phyloP scores from a whole-genome alignment of 768 basidiomycete species.

The Holtermanniella nyarrowii region DNA sequence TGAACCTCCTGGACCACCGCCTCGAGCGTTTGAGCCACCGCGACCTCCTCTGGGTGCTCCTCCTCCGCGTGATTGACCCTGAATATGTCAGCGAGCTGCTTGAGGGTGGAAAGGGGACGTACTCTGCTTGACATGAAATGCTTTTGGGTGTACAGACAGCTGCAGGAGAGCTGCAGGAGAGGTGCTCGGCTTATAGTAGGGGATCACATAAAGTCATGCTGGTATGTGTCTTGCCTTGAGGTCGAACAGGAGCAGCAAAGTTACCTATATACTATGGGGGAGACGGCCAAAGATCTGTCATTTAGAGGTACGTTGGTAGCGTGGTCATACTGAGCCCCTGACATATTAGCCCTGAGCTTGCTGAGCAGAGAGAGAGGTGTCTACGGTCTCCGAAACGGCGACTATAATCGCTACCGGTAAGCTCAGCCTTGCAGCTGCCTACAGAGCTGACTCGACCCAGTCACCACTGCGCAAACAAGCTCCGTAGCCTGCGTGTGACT shows the following conservation, averaged over 20 bases:
- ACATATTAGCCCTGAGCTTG: constrained; percentile 60
- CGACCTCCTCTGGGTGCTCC: constrained; percentile 39
- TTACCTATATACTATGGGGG: not conserved
- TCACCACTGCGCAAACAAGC: constrained; percentile 83
- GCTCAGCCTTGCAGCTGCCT: constrained; percentile 10
- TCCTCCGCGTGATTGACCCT: constrained; percentile 5
- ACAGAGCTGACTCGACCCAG: constrained; percentile 42
- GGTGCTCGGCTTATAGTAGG: no score
- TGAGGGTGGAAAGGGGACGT: constrained; percentile 1
- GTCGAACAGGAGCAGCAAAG: no score
- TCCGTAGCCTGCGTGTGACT: constrained; percentile 73
- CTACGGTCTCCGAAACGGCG: constrained; percentile 84
- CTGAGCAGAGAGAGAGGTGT: constrained; percentile 80
- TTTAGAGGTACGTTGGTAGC: constrained; percentile 23
- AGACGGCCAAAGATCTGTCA: constrained; percentile 7
- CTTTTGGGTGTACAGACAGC: no score
- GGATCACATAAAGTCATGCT: no score
- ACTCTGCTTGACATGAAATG: constrained; percentile 36
- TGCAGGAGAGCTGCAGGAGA: no score
- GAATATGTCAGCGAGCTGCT: not conserved
- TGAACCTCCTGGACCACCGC: constrained; percentile 44
- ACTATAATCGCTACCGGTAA: constrained; percentile 74
- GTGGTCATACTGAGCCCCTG: not conserved
- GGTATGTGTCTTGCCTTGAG: no score
- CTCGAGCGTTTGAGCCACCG: constrained; percentile 44